Percentiles rank a stretch among this genome's conserved stretches.
These are phyloP conservation scores for Camellia oleifera DNA, from an alignment of 179 eudicot genomes.

Conservation along the genomic window DNA sequence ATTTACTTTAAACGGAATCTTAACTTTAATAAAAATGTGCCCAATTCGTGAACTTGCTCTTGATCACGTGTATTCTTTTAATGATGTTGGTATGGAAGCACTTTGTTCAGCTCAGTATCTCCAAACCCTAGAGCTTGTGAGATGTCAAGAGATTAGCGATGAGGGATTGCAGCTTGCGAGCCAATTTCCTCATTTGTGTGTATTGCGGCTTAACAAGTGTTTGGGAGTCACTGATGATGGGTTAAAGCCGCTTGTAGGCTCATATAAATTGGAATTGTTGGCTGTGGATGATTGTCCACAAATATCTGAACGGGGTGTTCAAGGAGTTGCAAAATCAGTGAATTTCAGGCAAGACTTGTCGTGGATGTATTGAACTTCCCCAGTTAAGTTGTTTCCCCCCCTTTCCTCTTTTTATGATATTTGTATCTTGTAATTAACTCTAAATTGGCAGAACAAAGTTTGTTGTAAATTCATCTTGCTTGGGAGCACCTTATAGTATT, in stretches of 20 bases:
- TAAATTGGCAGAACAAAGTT: slow-evolving; percentile 1
- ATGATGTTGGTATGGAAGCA: slow-evolving; percentile 73
- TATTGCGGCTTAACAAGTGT: slow-evolving; percentile 64
- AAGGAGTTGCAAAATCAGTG: slow-evolving; percentile 62
- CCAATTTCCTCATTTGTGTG: slow-evolving; percentile 41
- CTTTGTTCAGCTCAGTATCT: slow-evolving; percentile 51
- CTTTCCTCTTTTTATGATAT: neutral
- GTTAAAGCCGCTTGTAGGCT: slow-evolving; percentile 55
- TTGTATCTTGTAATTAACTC: neutral
- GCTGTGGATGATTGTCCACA: slow-evolving; percentile 79
- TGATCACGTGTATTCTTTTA: slow-evolving; percentile 65
- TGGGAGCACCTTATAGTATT: too few relatives aligned
- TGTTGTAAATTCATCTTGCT: neutral
- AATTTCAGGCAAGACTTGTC: slow-evolving; percentile 75
- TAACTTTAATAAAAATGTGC: slow-evolving; percentile 51
- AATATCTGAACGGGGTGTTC: slow-evolving; percentile 65
- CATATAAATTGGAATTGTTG: slow-evolving; percentile 46
- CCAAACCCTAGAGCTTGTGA: slow-evolving; percentile 63
- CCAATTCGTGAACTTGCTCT: slow-evolving; percentile 65
- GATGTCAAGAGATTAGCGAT: slow-evolving; percentile 82
- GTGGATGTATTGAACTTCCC: slow-evolving; percentile 60
- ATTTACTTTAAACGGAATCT: slow-evolving; percentile 59
- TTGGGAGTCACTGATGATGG: slow-evolving; percentile 79
- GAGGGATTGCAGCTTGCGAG: slow-evolving; percentile 67
- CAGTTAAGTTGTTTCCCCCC: too few relatives aligned